Percentiles rank a stretch among this genome's conserved stretches.
Conservation (phyloP, 495 filamentous ascomycete genomes). For the Annulohypoxylon stygium region DNA sequence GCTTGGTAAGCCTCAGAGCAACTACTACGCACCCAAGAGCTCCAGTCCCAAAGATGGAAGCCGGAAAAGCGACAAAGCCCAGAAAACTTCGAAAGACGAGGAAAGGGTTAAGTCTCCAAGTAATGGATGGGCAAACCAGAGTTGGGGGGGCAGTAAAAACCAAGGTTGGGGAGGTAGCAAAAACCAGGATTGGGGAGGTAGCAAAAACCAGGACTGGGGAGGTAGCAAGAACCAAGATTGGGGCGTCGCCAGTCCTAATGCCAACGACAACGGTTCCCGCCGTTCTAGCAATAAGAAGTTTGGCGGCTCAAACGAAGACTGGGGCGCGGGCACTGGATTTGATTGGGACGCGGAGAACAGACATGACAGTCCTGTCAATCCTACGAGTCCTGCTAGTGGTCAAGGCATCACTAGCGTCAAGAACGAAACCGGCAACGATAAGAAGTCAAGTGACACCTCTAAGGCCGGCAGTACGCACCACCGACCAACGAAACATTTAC, state of each 20-base stretch:
- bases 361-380: too few species aligned
- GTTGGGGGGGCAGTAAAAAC: not conserved
- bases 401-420: not conserved
- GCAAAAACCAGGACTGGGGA: not conserved
- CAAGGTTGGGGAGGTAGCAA: not conserved
- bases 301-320: not conserved
- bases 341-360: too few species aligned
- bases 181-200: not conserved
- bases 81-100: not conserved
- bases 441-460: not conserved
- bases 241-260: not conserved
- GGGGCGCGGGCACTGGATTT: not conserved
- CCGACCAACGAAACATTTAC: not conserved
- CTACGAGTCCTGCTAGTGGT: not conserved
- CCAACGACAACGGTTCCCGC: conserved; percentile 5
- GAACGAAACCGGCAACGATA: not conserved
- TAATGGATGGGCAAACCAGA: not conserved
- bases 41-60: conserved; percentile 7
- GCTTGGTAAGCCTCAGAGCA: conserved; percentile 29
- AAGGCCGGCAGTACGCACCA: not conserved
- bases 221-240: not conserved
- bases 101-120: too few species aligned
- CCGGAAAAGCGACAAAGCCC: conserved; percentile 4
- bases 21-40: conserved; percentile 10
- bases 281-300: too few species aligned